These are phyloP conservation scores for Galerina marginata DNA, from an alignment of 768 basidiomycete species.

Conservation along the genomic window DNA sequence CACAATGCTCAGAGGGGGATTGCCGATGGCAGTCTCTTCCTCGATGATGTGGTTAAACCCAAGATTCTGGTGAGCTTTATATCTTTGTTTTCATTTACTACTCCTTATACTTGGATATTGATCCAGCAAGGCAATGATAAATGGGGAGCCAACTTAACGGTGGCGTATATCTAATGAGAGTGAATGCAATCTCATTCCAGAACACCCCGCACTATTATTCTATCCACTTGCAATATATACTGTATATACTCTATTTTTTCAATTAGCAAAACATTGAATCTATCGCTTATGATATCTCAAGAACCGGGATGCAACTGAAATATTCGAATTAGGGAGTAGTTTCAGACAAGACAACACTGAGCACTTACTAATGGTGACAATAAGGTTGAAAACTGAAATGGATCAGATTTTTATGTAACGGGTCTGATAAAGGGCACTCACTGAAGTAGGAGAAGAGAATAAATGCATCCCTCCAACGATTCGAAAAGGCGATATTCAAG, in stretches of 20 bases:
- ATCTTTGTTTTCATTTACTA: neutral
- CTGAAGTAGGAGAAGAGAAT: slow-evolving; percentile 68
- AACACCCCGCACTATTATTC: neutral
- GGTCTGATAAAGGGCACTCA: slow-evolving; percentile 31
- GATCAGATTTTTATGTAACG: neutral
- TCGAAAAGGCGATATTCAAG: slow-evolving; percentile 65
- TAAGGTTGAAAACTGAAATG: slow-evolving; percentile 67
- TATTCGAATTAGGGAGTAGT: neutral
- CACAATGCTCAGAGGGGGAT: neutral
- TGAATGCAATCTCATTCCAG: too few species aligned
- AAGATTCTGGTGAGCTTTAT: neutral
- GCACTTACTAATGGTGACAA: slow-evolving; percentile 54
- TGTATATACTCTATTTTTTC: neutral
- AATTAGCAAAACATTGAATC: neutral
- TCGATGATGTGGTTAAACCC: slow-evolving; percentile 13
- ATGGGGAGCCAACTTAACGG: neutral
- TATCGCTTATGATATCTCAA: slow-evolving; percentile 15
- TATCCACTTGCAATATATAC: neutral
- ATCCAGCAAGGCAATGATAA: slow-evolving; percentile 4
- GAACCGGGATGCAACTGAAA: slow-evolving; percentile 11
- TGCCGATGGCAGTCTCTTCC: neutral
- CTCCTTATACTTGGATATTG: too few species aligned
- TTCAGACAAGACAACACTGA: neutral
- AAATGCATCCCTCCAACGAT: slow-evolving; percentile 73
- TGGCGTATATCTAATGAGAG: neutral